These are phyloP conservation scores for Reticulascus tulasneorum DNA, from an alignment of 2,329 filamentous ascomycete species.

Conservation along the genomic window DNA sequence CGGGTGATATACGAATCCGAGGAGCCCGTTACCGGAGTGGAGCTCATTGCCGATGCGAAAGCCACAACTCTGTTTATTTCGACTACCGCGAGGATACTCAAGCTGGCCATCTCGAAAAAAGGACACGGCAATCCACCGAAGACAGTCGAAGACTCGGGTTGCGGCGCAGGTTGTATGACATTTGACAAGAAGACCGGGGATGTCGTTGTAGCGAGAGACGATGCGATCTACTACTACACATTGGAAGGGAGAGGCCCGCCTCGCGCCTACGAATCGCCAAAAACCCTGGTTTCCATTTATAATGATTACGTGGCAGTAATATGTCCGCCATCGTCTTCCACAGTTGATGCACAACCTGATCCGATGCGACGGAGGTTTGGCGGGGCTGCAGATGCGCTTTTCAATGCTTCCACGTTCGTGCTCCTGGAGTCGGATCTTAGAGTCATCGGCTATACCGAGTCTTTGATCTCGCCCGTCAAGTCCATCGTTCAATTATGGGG, in stretches of 20 bases:
- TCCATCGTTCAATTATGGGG: conserved; percentile 85
- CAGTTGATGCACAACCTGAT: conserved; percentile 54
- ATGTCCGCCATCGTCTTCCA: conserved; percentile 60
- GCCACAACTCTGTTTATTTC: conserved; percentile 84
- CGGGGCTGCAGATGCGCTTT: conserved; percentile 66
- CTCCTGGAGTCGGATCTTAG: conserved; percentile 88
- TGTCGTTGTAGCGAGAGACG: conserved; percentile 86
- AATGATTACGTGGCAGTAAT: conserved; percentile 84
- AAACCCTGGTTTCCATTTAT: conserved; percentile 75
- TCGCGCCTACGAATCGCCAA: conserved; percentile 86
- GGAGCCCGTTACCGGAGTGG: conserved; percentile 89
- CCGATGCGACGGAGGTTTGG: conserved; percentile 69
- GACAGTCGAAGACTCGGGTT: conserved; percentile 84
- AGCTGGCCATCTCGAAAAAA: conserved; percentile 79
- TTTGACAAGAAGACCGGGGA: conserved; percentile 76
- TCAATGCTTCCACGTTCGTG: conserved; percentile 84
- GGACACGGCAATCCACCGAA: conserved; percentile 87
- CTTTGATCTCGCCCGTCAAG: conserved; percentile 75
- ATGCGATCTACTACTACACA: conserved; percentile 93
- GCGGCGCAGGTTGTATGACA: conserved; percentile 92
- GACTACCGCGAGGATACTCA: conserved; percentile 83
- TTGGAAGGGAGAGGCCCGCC: conserved; percentile 80
- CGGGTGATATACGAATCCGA: conserved; percentile 95
- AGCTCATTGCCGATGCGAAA: conserved; percentile 58
- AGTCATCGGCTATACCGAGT: conserved; percentile 85